Percentiles rank a stretch among this genome's conserved stretches.
Evolutionary conservation across 1,139 yeast genomes (phyloP).

Genomic region (Debaryomyces sp.): DNA sequence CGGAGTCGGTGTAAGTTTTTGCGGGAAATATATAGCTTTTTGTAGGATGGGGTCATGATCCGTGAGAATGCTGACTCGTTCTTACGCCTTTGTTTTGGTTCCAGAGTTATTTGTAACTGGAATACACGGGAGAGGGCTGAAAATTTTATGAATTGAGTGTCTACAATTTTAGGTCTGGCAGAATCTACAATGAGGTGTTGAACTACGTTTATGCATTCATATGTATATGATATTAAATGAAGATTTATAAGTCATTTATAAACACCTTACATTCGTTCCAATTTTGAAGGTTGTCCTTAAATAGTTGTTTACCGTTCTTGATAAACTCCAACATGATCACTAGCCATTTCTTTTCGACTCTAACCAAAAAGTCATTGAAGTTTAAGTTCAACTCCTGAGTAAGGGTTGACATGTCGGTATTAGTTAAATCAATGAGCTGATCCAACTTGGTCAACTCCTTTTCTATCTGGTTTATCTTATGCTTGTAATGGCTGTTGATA

Average conservation of each 20-base stretch:
- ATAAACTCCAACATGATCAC: conserved; percentile 40
- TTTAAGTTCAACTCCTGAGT: conserved; percentile 35
- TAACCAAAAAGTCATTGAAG: conserved; percentile 33
- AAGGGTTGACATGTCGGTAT: conserved; percentile 38
- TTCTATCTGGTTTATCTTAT: conserved; percentile 39
- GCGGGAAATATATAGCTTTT: neutral
- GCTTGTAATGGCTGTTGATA: conserved; percentile 21
- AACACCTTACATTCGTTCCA: conserved; percentile 40
- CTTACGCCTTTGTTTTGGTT: neutral
- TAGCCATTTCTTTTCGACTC: conserved; percentile 47
- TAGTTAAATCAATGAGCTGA: conserved; percentile 42
- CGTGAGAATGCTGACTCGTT: neutral
- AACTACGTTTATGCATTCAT: neutral
- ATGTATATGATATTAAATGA: neutral
- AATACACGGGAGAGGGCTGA: neutral
- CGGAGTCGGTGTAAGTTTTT: neutral
- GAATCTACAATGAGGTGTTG: neutral
- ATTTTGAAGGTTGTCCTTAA: conserved; percentile 38
- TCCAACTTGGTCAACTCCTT: conserved; percentile 46
- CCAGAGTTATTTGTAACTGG: neutral
- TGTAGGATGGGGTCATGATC: neutral
- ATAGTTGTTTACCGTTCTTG: conserved; percentile 39
- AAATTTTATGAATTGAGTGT: neutral
- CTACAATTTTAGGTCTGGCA: neutral
- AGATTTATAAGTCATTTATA: conserved; percentile 10